These are phyloP conservation scores for Extremus antarcticus DNA, from an alignment of 495 filamentous ascomycete species.

Conservation along the genomic window DNA sequence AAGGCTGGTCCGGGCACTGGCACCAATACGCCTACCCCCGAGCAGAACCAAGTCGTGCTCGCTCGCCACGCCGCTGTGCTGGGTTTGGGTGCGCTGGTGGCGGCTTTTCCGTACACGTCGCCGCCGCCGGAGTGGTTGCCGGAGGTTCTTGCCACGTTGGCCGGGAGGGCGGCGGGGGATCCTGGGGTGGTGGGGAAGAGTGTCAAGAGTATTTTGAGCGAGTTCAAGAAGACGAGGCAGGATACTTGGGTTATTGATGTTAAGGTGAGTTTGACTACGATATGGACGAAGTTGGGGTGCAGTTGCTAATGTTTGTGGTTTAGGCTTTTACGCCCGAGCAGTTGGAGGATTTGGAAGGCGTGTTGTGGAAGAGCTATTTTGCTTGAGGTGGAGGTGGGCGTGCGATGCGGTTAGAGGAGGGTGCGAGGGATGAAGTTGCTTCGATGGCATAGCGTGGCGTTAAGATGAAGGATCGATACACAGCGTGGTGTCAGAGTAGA, in stretches of 20 bases:
- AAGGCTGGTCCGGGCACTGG: slow-evolving; percentile 31
- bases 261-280: slow-evolving; percentile 51
- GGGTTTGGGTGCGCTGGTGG: slow-evolving; percentile 79
- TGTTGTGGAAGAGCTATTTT: slow-evolving; percentile 99
- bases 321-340: slow-evolving; percentile 89
- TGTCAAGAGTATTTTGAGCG: slow-evolving; percentile 88
- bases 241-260: slow-evolving; percentile 98
- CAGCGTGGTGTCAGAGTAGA: not conserved
- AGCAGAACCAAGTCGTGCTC: slow-evolving; percentile 68
- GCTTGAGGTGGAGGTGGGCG: slow-evolving; percentile 41
- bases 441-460: not conserved
- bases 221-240: slow-evolving; percentile 99
- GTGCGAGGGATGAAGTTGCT: not conserved
- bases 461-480: not conserved
- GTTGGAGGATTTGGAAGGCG: slow-evolving; percentile 87
- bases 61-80: slow-evolving; percentile 83
- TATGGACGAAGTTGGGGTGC: not conserved
- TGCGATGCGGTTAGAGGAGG: not conserved
- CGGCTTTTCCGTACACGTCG: slow-evolving; percentile 94
- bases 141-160: slow-evolving; percentile 77
- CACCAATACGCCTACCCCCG: slow-evolving; percentile 45
- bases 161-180: slow-evolving; percentile 73
- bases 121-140: slow-evolving; percentile 92
- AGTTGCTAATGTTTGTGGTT: not conserved
- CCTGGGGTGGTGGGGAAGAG: slow-evolving; percentile 91